phyloP scores from a whole-genome alignment of 768 basidiomycete genomes.

The Boletus barrowsii region DNA sequence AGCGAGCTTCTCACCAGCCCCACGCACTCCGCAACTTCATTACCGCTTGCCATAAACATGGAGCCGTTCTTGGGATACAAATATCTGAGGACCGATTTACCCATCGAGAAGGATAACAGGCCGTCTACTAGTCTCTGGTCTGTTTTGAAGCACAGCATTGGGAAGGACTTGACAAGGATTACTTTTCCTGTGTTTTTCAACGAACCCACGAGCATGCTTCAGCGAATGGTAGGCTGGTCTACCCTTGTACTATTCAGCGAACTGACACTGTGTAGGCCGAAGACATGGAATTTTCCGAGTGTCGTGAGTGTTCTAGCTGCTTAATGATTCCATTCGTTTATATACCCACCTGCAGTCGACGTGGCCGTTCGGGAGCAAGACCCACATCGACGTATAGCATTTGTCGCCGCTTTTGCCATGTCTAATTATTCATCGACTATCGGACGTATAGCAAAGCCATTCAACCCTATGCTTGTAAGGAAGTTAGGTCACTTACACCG shows the following conservation, averaged over 20 bases:
- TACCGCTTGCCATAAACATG: constrained; percentile 36
- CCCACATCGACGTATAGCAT: constrained; percentile 80
- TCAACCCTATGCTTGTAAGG: constrained; percentile 90
- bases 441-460: constrained; percentile 94
- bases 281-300: constrained; percentile 97
- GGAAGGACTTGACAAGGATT: constrained; percentile 95
- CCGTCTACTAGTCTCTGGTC: constrained; percentile 92
- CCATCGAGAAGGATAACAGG: constrained; percentile 69
- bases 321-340: constrained; percentile 7
- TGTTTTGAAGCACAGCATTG: constrained; percentile 91
- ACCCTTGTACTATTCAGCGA: background rate
- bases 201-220: constrained; percentile 94
- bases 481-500: background rate
- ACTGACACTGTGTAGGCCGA: constrained; percentile 53
- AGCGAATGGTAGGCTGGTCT: constrained; percentile 69
- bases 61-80: constrained; percentile 66
- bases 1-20: constrained; percentile 58
- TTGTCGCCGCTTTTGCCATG: constrained; percentile 96
- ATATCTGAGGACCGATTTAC: constrained; percentile 55
- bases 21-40: constrained; percentile 29
- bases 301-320: constrained; percentile 48
- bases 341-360: constrained; percentile 55
- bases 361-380: constrained; percentile 76
- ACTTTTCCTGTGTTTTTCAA: constrained; percentile 93
- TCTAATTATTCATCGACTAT: constrained; percentile 96